A percentile compares a stretch with the other conserved stretches of the same genome.
Evolutionary conservation across 1,284 basidiomycete species (phyloP).

Genomic region (Cutaneotrichosporon sp.): DNA sequence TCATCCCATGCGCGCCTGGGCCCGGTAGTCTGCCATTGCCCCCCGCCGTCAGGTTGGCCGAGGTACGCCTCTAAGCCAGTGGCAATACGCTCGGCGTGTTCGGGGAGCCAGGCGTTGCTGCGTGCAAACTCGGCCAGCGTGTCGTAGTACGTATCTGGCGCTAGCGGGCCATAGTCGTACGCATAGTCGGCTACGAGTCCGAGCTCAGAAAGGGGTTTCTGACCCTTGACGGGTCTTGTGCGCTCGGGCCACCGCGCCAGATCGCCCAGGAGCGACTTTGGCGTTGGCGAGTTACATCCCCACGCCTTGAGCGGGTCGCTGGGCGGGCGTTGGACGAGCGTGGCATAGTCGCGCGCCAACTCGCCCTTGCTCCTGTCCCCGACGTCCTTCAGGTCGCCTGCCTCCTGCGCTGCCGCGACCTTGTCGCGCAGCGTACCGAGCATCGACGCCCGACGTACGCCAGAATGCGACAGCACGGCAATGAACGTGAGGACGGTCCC

Average conservation of each 20-base stretch:
- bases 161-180: conserved; percentile 28
- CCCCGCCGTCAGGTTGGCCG: not conserved
- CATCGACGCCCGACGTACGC: too few species aligned
- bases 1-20: conserved; percentile 1
- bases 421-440: too few species aligned
- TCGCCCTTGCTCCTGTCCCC: not conserved
- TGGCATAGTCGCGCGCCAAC: not conserved
- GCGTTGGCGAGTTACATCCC: conserved; percentile 22
- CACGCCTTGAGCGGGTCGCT: conserved; percentile 35
- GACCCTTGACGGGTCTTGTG: not conserved
- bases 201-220: conserved; percentile 15
- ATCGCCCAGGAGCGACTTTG: conserved; percentile 19
- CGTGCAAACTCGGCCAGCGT: conserved; percentile 26
- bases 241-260: too few species aligned
- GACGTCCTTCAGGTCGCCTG: too few species aligned
- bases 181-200: conserved; percentile 35
- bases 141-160: conserved; percentile 16
- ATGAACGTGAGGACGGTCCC: too few species aligned
- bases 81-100: conserved; percentile 7
- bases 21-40: not conserved
- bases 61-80: conserved; percentile 21
- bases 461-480: too few species aligned
- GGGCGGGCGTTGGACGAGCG: conserved; percentile 19
- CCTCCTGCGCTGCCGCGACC: too few species aligned
- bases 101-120: conserved; percentile 22